Base-by-base conservation (phyloP, 106 monocot genomes). In the Allium sativum region DNA sequence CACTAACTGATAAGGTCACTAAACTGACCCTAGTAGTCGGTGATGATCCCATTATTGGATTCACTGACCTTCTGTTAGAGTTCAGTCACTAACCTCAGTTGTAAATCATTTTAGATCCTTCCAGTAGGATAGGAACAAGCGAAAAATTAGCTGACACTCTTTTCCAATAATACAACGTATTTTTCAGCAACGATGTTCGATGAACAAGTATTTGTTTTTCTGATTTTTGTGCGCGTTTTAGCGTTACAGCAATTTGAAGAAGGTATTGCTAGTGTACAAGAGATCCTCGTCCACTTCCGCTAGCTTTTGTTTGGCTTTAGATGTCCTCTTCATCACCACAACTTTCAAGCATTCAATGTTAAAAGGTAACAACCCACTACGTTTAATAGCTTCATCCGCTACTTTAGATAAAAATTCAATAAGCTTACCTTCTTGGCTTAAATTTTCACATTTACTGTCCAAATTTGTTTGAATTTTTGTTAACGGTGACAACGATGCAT, bases 241-340 rank as follows among this genome's bases (percentile, higher is more conserved):
- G 18, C 9, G 50, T 44, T 42, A 91, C 84, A 31, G 76, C 74
- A 70, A 96, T 76, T 75, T 91, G 84, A 91, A 96, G 11, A 82
- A 64, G 40, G 84, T 78, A 62, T 56, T 85, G 61, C 84, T 78
- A 11, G 87, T 87, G 59, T 96, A 96, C 71, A 91, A 40, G 52
- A 96, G 56, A 68, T 81, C 78, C 71, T 88, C 70, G 17, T 83
- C 72, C 70, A 55, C 52, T 41, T 73, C 73, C 31, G 21, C 57
- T 52, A 91, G 62, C 58, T 91, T 96, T 65, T 55, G 81, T 72
- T 84, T 87, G 31, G 67, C 59, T 68, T 82, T 74, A 40, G 48
- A 58, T 6, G 71, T 78, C 48, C 90, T 84, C 62, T 61, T 82
- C 75, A 91, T 96, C 14, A 87, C 87, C 68, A 74, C 46, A 57